Evolutionary conservation across 1,284 basidiomycete genomes (phyloP), one percentile per base, ranked within the genome.

Genomic region (Ceratobasidium sp.): DNA sequence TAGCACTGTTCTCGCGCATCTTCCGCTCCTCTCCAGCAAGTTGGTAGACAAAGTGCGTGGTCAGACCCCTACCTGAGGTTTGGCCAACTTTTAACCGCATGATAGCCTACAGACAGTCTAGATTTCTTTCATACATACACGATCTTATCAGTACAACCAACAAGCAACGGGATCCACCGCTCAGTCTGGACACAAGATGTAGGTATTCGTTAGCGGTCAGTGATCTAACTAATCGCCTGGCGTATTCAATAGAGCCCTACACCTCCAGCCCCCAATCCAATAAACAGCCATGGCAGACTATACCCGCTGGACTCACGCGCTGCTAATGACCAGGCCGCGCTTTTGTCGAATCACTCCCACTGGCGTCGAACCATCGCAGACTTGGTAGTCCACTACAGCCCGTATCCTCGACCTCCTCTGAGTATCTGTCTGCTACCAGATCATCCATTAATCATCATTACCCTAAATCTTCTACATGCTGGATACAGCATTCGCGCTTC

Each of bases 381-480:
- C 55, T 23, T 58, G 10, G 67, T 46, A 9, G 30, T 59, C 16
- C 53, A 18, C 23, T 43, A 70, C 30, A 58, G 67, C 32, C 67
- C 67, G 30, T 43, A 59, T 26, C 32, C 67, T 26, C 53, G 53
- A 16, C 12, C 23, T 46, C 41, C 28, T 28, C n/a, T 46, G 12
- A 48, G 62, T 48, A 59, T 70, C 10, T 48, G 67, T 43, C 55
- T 70, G 18, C 43, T 70, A 36, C 67, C 67, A 36, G 43, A 70
- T 10, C 67, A 70, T 16, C 67, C 67, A 23, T 53, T 70, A 18
- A 36, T 70, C 3, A 43, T 59, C 21, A 30, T 41, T 21, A 59
- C 30, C 9, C 21, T 70, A 18, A 55, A 48, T 28, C 53, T 70
- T 14, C 30, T 70, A 6, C 55, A 43, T 48, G 55, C 39, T 23